A percentile compares a stretch with the other conserved stretches of the same genome.
Conservation (phyloP, 495 filamentous ascomycete species). For the Chaetomium cochliodes region DNA sequence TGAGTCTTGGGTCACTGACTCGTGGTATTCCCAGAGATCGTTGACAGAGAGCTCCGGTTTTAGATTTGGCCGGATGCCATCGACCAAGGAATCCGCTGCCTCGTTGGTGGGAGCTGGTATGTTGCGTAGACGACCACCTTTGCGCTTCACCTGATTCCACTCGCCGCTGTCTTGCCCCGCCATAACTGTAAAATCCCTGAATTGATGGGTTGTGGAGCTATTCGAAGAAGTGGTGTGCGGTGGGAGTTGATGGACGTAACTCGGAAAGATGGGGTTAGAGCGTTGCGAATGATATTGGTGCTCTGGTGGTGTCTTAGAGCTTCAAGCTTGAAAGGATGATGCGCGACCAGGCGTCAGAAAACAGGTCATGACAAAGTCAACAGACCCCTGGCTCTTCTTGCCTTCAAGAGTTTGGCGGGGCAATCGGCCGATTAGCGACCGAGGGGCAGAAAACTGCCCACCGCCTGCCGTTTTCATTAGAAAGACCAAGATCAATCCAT, state of each 20-base stretch:
- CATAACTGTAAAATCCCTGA: constrained; percentile 5
- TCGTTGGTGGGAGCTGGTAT: constrained; percentile 2
- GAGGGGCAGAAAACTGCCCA: not conserved
- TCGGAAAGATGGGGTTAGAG: no score
- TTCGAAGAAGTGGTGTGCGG: no score
- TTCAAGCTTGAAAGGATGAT: no score
- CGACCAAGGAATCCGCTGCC: constrained; percentile 6
- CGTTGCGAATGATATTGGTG: not conserved
- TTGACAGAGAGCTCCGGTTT: constrained; percentile 30
- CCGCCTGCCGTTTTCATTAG: constrained; percentile 13
- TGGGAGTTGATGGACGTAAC: no score
- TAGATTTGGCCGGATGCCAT: constrained; percentile 31
- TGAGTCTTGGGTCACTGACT: constrained; percentile 23
- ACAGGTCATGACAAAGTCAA: not conserved
- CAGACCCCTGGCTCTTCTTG: not conserved
- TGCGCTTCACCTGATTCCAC: constrained; percentile 36
- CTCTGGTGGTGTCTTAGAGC: not conserved
- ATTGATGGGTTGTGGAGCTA: no score
- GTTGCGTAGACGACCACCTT: constrained; percentile 29
- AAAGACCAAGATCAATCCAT: not conserved
- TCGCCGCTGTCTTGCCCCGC: constrained; percentile 19
- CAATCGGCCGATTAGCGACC: not conserved
- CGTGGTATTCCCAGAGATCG: constrained; percentile 30
- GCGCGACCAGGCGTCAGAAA: no score
- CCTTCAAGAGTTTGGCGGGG: not conserved